Percentiles rank a stretch among this genome's conserved stretches.
These are phyloP conservation scores for Leishmania major DNA, from an alignment of 208 protist species.

Conservation along the genomic window DNA sequence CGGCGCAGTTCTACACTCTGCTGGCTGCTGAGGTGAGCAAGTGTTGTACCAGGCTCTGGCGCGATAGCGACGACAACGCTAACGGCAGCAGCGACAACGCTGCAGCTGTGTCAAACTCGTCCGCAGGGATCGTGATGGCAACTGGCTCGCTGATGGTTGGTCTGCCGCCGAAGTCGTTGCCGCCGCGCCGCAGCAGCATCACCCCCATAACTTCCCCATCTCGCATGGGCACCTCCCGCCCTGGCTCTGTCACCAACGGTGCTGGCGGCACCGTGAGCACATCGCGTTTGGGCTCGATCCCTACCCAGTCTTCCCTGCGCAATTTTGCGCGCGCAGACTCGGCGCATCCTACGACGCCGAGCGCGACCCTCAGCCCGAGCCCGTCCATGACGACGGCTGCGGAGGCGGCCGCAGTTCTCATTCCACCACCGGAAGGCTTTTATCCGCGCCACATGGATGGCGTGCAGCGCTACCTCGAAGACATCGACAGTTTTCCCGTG, in stretches of 20 bases:
- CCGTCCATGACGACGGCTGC: neutral
- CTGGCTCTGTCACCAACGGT: slow-evolving; percentile 3
- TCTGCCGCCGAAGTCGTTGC: slow-evolving; percentile 9
- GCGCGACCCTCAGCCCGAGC: neutral
- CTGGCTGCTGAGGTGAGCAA: slow-evolving; percentile 65
- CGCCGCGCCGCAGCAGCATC: slow-evolving; percentile 27
- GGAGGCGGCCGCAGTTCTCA: slow-evolving; percentile 7
- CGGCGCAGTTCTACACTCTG: slow-evolving; percentile 90
- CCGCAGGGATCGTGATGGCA: neutral
- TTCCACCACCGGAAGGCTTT: slow-evolving; percentile 45
- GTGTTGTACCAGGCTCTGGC: slow-evolving; percentile 57
- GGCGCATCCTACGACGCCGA: slow-evolving; percentile 3
- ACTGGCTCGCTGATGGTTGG: neutral
- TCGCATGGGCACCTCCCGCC: slow-evolving; percentile 2
- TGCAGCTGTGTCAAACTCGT: neutral
- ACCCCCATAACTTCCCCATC: slow-evolving; percentile 11
- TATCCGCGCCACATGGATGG: slow-evolving; percentile 40
- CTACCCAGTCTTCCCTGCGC: neutral
- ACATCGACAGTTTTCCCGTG: slow-evolving; percentile 13
- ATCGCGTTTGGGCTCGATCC: neutral
- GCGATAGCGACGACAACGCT: slow-evolving; percentile 13
- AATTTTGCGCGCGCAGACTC: slow-evolving; percentile 2
- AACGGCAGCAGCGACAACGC: neutral
- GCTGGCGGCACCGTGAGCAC: neutral
- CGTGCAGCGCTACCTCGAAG: slow-evolving; percentile 23